Evolutionary conservation across 768 basidiomycete species (phyloP).

Genomic region (Suillus brevipes): DNA sequence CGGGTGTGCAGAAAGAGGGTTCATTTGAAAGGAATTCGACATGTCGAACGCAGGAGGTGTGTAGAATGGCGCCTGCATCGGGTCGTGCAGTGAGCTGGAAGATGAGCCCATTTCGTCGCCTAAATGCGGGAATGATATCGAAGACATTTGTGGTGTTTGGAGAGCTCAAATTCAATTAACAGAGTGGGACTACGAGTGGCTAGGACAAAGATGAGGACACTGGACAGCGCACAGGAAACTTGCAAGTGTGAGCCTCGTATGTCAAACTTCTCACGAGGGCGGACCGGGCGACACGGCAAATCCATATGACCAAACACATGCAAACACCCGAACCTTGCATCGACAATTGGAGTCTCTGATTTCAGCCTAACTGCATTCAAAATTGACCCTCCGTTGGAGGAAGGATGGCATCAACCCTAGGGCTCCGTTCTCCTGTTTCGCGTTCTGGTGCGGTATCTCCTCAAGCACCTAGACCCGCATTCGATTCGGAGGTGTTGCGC

Average conservation of each 20-base stretch:
- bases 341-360: background rate
- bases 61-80: conserved; percentile 52
- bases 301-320: conserved; percentile 27
- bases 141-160: conserved; percentile 50
- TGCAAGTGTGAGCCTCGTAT: background rate
- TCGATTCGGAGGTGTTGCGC: conserved; percentile 72
- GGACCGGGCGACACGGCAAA: conserved; percentile 19
- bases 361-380: background rate
- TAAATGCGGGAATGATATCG: conserved; percentile 59
- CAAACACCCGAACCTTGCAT: background rate
- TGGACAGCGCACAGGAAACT: background rate
- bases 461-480: conserved; percentile 47
- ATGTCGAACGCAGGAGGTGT: conserved; percentile 55
- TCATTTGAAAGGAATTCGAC: conserved; percentile 72
- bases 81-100: conserved; percentile 33
- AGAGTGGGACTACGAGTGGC: background rate
- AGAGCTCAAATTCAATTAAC: background rate
- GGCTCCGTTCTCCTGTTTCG: conserved; percentile 60
- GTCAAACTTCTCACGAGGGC: conserved; percentile 1
- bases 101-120: conserved; percentile 36
- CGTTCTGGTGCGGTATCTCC: conserved; percentile 61
- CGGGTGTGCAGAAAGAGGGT: conserved; percentile 76
- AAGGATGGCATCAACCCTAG: conserved; percentile 30
- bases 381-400: background rate
- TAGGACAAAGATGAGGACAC: background rate